Evolutionary conservation across 2,329 filamentous ascomycete species (phyloP).

Genomic region (Phoma sp.): DNA sequence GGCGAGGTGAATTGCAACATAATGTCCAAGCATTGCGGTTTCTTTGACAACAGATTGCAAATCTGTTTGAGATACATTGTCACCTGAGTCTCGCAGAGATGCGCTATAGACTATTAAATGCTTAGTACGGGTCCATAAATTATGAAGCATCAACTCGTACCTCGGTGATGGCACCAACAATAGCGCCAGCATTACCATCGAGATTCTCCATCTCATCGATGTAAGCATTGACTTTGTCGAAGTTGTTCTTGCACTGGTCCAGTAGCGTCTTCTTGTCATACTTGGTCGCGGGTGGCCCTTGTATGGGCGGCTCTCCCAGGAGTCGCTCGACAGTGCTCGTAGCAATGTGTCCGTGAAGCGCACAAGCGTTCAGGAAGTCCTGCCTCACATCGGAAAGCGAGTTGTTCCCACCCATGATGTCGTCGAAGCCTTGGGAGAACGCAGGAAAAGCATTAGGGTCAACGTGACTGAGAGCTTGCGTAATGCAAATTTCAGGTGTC

Average conservation of each 20-base stretch:
- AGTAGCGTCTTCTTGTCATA: conserved; percentile 81
- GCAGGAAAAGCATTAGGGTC: conserved; percentile 69
- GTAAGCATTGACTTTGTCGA: conserved; percentile 75
- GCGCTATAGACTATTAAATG: conserved; percentile 65
- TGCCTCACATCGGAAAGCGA: conserved; percentile 72
- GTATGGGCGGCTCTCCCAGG: conserved; percentile 83
- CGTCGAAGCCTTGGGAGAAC: conserved; percentile 68
- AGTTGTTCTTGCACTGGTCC: conserved; percentile 76
- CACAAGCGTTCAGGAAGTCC: conserved; percentile 89
- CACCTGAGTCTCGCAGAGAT: conserved; percentile 74
- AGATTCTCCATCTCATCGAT: conserved; percentile 85
- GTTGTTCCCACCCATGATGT: conserved; percentile 60
- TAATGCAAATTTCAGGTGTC: conserved; percentile 69
- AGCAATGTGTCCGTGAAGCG: conserved; percentile 82
- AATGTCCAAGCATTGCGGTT: conserved; percentile 74
- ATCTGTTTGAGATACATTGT: conserved; percentile 80
- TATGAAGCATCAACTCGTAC: conserved; percentile 25
- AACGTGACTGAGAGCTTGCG: conserved; percentile 68
- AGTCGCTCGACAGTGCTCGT: conserved; percentile 79
- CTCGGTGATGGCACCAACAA: conserved; percentile 70
- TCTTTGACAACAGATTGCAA: conserved; percentile 75
- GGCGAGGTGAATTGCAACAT: conserved; percentile 77
- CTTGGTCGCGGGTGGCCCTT: conserved; percentile 74
- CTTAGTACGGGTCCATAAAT: conserved; percentile 13
- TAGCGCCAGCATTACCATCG: conserved; percentile 89